A percentile compares a stretch with the other conserved stretches of the same genome.
These are phyloP conservation scores for Eimeria praecox DNA, from an alignment of 169 alveolate species.

Conservation along the genomic window DNA sequence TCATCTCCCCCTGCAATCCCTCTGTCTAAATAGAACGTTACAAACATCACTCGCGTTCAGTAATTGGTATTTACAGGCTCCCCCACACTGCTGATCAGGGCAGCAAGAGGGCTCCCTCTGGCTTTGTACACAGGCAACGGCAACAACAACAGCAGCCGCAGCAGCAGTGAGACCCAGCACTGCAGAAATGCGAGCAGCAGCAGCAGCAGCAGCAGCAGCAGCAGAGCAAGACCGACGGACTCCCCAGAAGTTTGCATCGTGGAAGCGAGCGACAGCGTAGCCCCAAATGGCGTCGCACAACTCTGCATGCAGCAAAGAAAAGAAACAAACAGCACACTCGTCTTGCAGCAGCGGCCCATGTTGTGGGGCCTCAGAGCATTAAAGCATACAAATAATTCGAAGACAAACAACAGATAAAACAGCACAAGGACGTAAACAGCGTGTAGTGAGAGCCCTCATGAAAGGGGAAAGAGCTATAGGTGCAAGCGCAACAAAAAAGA, in stretches of 20 bases:
- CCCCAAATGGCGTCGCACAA: constrained; percentile 80
- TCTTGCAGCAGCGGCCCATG: background rate
- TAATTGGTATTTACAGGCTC: background rate
- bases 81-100: background rate
- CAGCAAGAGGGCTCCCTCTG: background rate
- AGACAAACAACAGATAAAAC: no score
- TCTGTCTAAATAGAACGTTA: background rate
- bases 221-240: constrained; percentile 8
- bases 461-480: no score
- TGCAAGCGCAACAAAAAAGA: background rate
- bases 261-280: constrained; percentile 75
- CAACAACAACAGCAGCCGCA: background rate
- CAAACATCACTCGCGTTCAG: background rate
- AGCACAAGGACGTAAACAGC: no score
- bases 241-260: constrained; percentile 75
- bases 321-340: background rate
- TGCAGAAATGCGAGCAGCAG: background rate
- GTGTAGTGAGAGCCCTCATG: no score
- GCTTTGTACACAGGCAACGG: background rate
- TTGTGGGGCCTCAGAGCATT: no score
- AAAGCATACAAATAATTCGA: no score
- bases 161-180: constrained; percentile 11
- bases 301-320: constrained; percentile 37
- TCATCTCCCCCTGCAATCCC: background rate
- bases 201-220: constrained; percentile 12